Evolutionary conservation across 1,284 basidiomycete genomes (phyloP).

Genomic region (Ceratobasidium sp.): DNA sequence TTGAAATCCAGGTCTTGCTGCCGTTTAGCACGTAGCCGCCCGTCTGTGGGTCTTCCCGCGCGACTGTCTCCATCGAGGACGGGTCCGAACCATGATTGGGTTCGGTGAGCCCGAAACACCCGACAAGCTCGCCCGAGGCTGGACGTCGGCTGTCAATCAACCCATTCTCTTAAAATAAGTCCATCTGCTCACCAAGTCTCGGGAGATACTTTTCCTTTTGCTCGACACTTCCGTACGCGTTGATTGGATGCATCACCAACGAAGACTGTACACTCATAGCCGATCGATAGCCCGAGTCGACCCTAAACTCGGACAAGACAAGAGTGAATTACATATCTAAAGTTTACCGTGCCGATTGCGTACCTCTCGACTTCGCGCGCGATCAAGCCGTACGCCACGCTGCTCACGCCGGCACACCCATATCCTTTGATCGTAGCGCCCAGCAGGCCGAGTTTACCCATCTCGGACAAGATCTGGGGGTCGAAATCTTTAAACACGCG

Average conservation of each 20-base stretch:
- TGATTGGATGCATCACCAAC: slow-evolving; percentile 97
- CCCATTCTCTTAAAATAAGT: background rate
- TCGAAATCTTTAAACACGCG: slow-evolving; percentile 71
- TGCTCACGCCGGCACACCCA: slow-evolving; percentile 92
- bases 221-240: slow-evolving; percentile 87
- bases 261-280: slow-evolving; percentile 97
- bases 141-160: too few species aligned
- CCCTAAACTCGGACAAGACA: slow-evolving; percentile 50
- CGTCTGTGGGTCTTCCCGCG: slow-evolving; percentile 70
- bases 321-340: background rate
- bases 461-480: slow-evolving; percentile 79
- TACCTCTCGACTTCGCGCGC: slow-evolving; percentile 92
- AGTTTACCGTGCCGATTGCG: slow-evolving; percentile 40
- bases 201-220: slow-evolving; percentile 95
- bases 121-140: slow-evolving; percentile 88
- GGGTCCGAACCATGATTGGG: slow-evolving; percentile 97
- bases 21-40: slow-evolving; percentile 89
- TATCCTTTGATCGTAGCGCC: slow-evolving; percentile 94
- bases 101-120: slow-evolving; percentile 96
- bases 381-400: slow-evolving; percentile 92
- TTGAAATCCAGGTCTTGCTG: slow-evolving; percentile 97
- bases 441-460: slow-evolving; percentile 91
- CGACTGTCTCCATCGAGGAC: slow-evolving; percentile 91
- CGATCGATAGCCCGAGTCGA: slow-evolving; percentile 95
- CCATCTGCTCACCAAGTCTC: slow-evolving; percentile 63